Evolutionary conservation across 768 basidiomycete genomes (phyloP).

Genomic region (Epithele typhae): DNA sequence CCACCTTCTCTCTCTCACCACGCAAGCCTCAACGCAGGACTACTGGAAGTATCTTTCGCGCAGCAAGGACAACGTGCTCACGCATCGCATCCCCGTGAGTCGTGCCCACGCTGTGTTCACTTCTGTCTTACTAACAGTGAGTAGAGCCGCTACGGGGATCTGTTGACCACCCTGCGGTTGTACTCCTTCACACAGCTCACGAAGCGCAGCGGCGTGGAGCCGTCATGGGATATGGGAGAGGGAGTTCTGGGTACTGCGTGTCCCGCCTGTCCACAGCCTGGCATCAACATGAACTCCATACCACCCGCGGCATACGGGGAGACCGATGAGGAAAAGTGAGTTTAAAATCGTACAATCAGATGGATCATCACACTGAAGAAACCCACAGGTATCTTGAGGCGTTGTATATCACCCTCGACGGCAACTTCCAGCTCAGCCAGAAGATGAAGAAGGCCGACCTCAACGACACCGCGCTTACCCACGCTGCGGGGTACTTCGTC

Average conservation of each 20-base stretch:
- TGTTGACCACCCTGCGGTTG: neutral
- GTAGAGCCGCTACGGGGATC: constrained; percentile 13
- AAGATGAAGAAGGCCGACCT: neutral
- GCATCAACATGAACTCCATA: constrained; percentile 14
- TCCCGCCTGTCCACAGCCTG: constrained; percentile 16
- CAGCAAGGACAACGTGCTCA: neutral
- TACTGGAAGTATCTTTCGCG: neutral
- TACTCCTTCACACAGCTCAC: neutral
- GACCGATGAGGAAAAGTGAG: no score
- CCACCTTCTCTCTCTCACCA: neutral
- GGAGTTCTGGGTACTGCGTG: constrained; percentile 8
- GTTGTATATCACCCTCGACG: neutral
- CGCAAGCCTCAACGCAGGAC: neutral
- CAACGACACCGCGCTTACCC: neutral
- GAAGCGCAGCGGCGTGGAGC: neutral
- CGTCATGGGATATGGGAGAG: neutral
- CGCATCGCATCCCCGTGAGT: neutral
- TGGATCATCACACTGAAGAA: no score
- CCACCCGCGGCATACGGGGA: no score
- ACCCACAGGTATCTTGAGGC: neutral
- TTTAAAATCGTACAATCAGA: no score
- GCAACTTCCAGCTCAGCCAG: neutral
- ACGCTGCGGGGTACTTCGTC: neutral
- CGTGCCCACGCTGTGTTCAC: neutral
- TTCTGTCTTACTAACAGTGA: neutral